Evolutionary conservation across 2,329 filamentous ascomycete genomes (phyloP).

Genomic region (Hypomyces rosellus): DNA sequence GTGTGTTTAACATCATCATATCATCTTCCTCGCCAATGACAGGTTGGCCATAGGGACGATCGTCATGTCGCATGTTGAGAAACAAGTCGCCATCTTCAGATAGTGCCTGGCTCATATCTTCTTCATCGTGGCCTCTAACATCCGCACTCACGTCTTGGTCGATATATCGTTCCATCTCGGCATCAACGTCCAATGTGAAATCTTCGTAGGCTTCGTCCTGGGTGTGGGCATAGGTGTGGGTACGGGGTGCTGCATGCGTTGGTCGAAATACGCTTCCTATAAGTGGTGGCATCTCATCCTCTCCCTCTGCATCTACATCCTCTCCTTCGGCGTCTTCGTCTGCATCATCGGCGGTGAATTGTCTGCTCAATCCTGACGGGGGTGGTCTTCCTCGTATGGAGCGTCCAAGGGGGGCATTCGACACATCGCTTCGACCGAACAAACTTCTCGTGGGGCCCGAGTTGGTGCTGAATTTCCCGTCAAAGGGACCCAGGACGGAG

Average conservation of each 20-base stretch:
- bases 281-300: constrained; percentile 27
- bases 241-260: constrained; percentile 1
- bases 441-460: constrained; percentile 26
- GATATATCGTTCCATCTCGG: constrained; percentile 31
- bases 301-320: constrained; percentile 28
- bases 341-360: constrained; percentile 29
- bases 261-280: constrained; percentile 27
- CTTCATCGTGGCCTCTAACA: constrained; percentile 32
- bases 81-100: constrained; percentile 43
- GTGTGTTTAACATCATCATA: constrained; percentile 49
- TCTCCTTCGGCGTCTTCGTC: constrained; percentile 25
- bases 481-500: constrained; percentile 43
- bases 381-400: constrained; percentile 39
- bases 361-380: constrained; percentile 47
- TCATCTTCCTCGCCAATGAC: constrained; percentile 43
- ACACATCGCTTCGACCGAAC: constrained; percentile 30
- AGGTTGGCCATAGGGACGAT: constrained; percentile 32
- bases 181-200: constrained; percentile 26
- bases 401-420: constrained; percentile 41
- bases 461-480: constrained; percentile 34
- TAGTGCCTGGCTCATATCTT: constrained; percentile 33
- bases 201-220: constrained; percentile 19
- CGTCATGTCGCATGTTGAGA: constrained; percentile 41
- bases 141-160: constrained; percentile 31
- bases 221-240: constrained; percentile 15